Evolutionary conservation across 1,139 yeast species (phyloP), one percentile per base, ranked within the genome.

Genomic region (Oligophagozyma castellii): DNA sequence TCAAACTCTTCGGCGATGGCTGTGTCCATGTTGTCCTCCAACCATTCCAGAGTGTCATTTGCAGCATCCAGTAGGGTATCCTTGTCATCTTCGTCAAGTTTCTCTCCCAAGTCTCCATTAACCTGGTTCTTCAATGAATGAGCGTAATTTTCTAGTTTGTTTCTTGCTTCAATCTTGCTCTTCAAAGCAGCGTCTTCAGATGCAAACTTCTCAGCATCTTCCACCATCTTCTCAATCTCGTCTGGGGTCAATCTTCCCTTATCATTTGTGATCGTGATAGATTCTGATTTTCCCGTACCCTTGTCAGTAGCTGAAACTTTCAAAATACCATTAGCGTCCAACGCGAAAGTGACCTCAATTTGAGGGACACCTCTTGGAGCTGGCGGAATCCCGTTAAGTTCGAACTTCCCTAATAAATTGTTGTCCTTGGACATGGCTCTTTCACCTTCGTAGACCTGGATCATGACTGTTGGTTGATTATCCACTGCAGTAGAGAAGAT

Each of bases 301-400:
- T 84, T 83, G 61, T 84, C 95, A 41, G 79, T 69, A 39, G 95
- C 95, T 40, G 83, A 68, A 40, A 84, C 95, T 63, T 79, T 84
- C 61, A 84, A 68, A 58, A 84, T 84, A 65, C 95, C 95, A 56
- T 83, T 83, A 42, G 95, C 94, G 58, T 84, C 95, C 50, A 84
- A 67, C 50, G 83, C 93, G 54, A 84, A 84, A 38, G 94, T 83
- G 46, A 86, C 94, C 67, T 84, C 95, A 51, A 84, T 81, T 66
- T 84, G 95, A 51, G 95, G 95, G 41, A 77, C 83, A 65, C 95
- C 95, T 67, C 94, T 80, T 63, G 94, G 95, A 35, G 95, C 86
- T 45, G 95, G 92, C 53, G 95, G 95, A 49, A 84, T 81, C 57
- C 93, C 93, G 38, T 81, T 74, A 49, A 84, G 73, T 63, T 84